Conservation (phyloP, 257 asterid species). For the Capsicum rhomboideum region DNA sequence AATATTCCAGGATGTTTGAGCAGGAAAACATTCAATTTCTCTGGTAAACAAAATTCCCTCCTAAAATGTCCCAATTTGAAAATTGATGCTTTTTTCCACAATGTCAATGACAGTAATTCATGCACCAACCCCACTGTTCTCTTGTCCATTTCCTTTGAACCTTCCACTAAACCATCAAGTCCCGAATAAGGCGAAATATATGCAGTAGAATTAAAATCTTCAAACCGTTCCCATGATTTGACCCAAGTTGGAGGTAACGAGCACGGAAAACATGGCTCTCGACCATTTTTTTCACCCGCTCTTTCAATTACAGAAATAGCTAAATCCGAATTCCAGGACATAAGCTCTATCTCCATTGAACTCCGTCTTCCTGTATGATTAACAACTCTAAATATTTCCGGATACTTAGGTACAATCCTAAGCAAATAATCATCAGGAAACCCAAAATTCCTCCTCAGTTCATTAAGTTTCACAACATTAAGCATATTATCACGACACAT, state of each 20-base stretch:
- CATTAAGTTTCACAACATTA: conserved; percentile 57
- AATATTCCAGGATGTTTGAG: conserved; percentile 77
- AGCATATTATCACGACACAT: conserved; percentile 71
- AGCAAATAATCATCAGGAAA: conserved; percentile 88
- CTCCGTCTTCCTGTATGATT: conserved; percentile 62
- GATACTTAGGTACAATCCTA: conserved; percentile 67
- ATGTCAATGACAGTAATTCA: conserved; percentile 63
- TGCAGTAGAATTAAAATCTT: conserved; percentile 66
- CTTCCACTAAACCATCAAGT: conserved; percentile 26
- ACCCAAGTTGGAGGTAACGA: conserved; percentile 63
- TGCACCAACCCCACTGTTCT: conserved; percentile 65
- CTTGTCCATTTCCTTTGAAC: conserved; percentile 64
- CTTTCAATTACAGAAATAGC: conserved; percentile 60
- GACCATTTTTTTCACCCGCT: conserved; percentile 36
- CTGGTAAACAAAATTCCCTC: conserved; percentile 69
- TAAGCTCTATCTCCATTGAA: conserved; percentile 81
- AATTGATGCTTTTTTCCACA: conserved; percentile 80
- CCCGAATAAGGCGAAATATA: conserved; percentile 66
- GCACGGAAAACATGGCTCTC: conserved; percentile 51
- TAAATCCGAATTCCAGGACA: conserved; percentile 36
- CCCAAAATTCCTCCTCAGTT: conserved; percentile 31
- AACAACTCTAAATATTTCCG: conserved; percentile 55
- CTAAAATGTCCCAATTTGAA: conserved; percentile 62
- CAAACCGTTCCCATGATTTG: conserved; percentile 50
- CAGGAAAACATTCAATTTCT: conserved; percentile 57